phyloP scores from a whole-genome alignment of 1,284 basidiomycete genomes.

The Athelia psychrophila region DNA sequence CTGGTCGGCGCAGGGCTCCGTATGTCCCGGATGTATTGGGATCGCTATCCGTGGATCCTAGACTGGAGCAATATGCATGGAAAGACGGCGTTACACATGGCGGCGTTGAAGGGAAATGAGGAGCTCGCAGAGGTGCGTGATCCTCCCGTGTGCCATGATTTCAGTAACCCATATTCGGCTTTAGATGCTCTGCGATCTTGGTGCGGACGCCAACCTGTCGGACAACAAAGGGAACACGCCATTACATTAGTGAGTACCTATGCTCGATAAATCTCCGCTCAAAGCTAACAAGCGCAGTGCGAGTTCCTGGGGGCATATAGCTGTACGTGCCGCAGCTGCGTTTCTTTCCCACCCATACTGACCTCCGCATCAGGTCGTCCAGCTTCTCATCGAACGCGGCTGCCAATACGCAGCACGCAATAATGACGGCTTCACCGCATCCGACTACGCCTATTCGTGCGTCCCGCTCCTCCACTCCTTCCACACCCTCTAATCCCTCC shows the following conservation, averaged over 20 bases:
- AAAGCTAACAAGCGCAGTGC: constrained; percentile 46
- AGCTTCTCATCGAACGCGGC: constrained; percentile 85
- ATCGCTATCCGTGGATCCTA: constrained; percentile 79
- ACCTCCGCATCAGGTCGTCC: constrained; percentile 61
- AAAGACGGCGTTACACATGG: constrained; percentile 87
- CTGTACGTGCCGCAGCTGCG: constrained; percentile 45
- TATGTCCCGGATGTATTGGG: constrained; percentile 80
- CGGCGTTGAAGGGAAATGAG: constrained; percentile 86
- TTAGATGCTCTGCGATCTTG: constrained; percentile 85
- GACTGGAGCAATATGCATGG: constrained; percentile 90
- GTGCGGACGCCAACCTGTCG: constrained; percentile 83
- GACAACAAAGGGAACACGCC: constrained; percentile 92
- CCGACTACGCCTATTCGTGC: constrained; percentile 90
- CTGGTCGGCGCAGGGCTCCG: constrained; percentile 67
- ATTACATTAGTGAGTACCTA: constrained; percentile 77
- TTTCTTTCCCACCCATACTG: constrained; percentile 10
- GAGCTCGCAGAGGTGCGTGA: constrained; percentile 76
- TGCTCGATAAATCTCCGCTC: background rate
- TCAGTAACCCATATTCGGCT: constrained; percentile 17
- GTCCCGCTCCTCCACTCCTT: constrained; percentile 26
- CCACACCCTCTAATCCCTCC: constrained; percentile 11
- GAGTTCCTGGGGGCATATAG: constrained; percentile 80
- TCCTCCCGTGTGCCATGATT: constrained; percentile 8
- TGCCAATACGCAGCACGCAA: constrained; percentile 83
- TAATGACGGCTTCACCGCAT: constrained; percentile 87